Conservation (phyloP, 441 rosid genomes). For the Aleurites moluccanus region DNA sequence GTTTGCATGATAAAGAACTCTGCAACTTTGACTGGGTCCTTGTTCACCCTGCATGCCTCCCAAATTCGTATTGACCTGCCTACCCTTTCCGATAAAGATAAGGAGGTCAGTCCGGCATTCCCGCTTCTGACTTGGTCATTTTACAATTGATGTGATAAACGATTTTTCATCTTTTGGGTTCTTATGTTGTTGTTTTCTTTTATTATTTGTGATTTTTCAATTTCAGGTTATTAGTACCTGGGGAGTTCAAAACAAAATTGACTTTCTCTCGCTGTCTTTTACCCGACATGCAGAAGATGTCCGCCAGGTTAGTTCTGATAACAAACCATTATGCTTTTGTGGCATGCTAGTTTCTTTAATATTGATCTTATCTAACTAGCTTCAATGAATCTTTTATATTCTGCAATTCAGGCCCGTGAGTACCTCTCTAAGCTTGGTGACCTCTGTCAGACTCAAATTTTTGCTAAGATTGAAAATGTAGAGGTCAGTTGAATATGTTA, state of each 20-base stretch:
- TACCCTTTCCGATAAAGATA: slow-evolving; percentile 86
- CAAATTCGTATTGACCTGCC: slow-evolving; percentile 90
- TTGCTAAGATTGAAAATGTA: slow-evolving; percentile 91
- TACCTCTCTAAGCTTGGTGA: slow-evolving; percentile 80
- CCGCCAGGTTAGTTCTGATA: slow-evolving; percentile 55
- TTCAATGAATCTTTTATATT: slow-evolving; percentile 10
- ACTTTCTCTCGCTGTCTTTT: slow-evolving; percentile 90
- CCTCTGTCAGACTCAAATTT: slow-evolving; percentile 86
- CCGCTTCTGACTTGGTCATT: not conserved
- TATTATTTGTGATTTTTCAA: slow-evolving; percentile 10
- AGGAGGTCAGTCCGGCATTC: slow-evolving; percentile 55
- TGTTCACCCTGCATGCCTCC: slow-evolving; percentile 84
- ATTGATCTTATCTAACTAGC: too few species aligned
- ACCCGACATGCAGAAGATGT: slow-evolving; percentile 97
- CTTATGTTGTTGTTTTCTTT: slow-evolving; percentile 10
- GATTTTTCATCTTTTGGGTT: not conserved
- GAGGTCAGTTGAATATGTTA: slow-evolving; percentile 50
- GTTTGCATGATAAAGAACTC: slow-evolving; percentile 80
- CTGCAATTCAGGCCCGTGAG: slow-evolving; percentile 68
- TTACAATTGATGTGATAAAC: not conserved
- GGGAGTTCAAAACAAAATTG: slow-evolving; percentile 93
- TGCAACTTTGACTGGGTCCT: slow-evolving; percentile 80
- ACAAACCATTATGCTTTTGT: too few species aligned
- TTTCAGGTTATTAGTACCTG: slow-evolving; percentile 83
- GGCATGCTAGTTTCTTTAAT: too few species aligned